Base-by-base conservation (phyloP, 192 early-diverging fungal genomes). In the Coemansia sp. region DNA sequence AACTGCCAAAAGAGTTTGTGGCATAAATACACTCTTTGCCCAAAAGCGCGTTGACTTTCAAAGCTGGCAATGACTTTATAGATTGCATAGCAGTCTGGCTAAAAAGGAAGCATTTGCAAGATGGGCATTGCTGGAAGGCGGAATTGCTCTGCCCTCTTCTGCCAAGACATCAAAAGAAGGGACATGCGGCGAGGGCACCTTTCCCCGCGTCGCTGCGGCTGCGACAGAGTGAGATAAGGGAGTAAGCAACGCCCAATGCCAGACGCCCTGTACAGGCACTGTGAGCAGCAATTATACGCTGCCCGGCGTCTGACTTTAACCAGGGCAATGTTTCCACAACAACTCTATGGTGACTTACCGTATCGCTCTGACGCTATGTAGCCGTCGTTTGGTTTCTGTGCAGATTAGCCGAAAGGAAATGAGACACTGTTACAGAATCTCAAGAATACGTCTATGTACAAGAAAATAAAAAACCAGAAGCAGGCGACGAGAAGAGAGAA, bases 401-500 rank as follows among this genome's bases (percentile, higher is more conserved):
- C 47, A 48, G 47, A 48, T 48, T 48, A 17, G 47, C n/a, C 47
- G 47, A 48, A 19, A 48, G n/a, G 15, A 20, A 48, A 48, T 48
- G 12, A 48, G 40, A n/a, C 40, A 15, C 40, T 44, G 40, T 44
- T 5, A 48, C 31, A n/a, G 19, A 48, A 17, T 48, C 47, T 17
- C 47, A 17, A 57, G 22, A 60, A 37, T 62, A n/a, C 61, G 23
- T 36, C 49, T 63, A 63, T 63, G 37, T 63, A 63, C 61, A 63
- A 62, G 31, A 38, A 37, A 20, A 26, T 21, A 38, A 47, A 47
- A 60, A 47, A 60, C 17, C n/a, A 40, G 46, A 36, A 56, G 28
- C 17, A 56, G 37, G 22, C 23, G 61, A 56, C 31, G 40, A 44
- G 40, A 17, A 34, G 37, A 56, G 47, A 42, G 47, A 47, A 25